A percentile compares a stretch with the other conserved stretches of the same genome.
Conservation (phyloP, 352 stramenopile genomes). For the Pythium dissotocum region DNA sequence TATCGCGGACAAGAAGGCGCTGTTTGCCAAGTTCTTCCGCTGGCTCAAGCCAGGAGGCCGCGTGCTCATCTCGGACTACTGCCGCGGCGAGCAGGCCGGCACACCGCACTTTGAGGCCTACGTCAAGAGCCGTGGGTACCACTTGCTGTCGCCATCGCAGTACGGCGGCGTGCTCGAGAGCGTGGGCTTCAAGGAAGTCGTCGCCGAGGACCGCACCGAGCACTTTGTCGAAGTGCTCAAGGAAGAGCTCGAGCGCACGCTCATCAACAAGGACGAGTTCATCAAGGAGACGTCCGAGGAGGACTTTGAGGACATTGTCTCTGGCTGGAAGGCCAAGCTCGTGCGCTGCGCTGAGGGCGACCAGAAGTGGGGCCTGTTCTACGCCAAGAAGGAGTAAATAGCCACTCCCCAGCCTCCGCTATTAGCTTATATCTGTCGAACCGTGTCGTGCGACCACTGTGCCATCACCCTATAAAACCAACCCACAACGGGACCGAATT, state of each 20-base stretch:
- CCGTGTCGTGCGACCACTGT: neutral
- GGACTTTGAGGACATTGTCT: slow-evolving; percentile 40
- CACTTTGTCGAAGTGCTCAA: slow-evolving; percentile 38
- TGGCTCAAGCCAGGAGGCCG: slow-evolving; percentile 68
- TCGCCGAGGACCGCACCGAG: slow-evolving; percentile 39
- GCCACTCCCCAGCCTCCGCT: too few relatives aligned
- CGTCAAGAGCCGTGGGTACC: slow-evolving; percentile 35
- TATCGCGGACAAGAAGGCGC: slow-evolving; percentile 54
- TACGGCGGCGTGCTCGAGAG: slow-evolving; percentile 31
- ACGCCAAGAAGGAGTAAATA: slow-evolving; percentile 10
- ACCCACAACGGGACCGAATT: neutral
- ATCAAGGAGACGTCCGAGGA: slow-evolving; percentile 37
- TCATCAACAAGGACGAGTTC: slow-evolving; percentile 33
- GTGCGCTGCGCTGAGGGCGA: slow-evolving; percentile 41
- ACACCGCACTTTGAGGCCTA: slow-evolving; percentile 38
- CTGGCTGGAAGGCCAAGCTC: slow-evolving; percentile 42
- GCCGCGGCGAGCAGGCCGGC: slow-evolving; percentile 29
- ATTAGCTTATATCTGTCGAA: neutral
- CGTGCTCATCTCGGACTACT: slow-evolving; percentile 64
- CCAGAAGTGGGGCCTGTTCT: slow-evolving; percentile 47
- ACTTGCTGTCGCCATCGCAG: slow-evolving; percentile 30
- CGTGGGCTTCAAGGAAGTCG: slow-evolving; percentile 34
- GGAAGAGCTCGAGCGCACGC: slow-evolving; percentile 34
- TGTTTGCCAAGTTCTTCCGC: slow-evolving; percentile 62
- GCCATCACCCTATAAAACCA: neutral